Base-by-base conservation (phyloP, 2,329 filamentous ascomycete species). In the Cladosporium sp. region DNA sequence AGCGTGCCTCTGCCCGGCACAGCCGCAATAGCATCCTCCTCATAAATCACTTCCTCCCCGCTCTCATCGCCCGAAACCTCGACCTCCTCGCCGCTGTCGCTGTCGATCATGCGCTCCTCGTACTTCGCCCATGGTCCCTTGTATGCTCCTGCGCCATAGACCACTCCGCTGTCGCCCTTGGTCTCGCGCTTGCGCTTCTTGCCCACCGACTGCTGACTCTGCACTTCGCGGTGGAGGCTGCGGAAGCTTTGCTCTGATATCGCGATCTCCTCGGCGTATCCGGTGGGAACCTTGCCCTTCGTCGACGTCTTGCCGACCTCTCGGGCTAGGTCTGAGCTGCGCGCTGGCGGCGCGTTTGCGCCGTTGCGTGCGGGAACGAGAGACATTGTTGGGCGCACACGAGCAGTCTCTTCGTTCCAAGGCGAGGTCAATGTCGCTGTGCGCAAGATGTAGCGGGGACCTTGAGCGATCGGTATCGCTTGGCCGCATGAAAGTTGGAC, bases 81-180 rank as follows among this genome's bases (percentile, higher is more conserved):
- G 45, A 81, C 83, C 58, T 87, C 88, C 42, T 83, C 86, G 10
- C 74, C 73, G n/a, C 88, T 83, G 54, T 87, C 80, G 51, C 80
- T 81, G 32, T 82, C 75, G 59, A 90, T 86, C 62, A 87, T 86
- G 58, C 91, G 83, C 46, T 84, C 76, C 58, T 83, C 78, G 66
- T 95, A 95, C 67, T 80, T 84, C 8, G 93, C 95, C 95, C 95
- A 98, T 0, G 93, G 95, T 0, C 95, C 95, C 35, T 95, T 80
- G 70, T 98, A 98, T 43, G 90, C 85, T 50, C 85, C 86, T 7
- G 89, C 84, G 0, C 93, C 93, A 63, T 95, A 91, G 0, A 91
- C 86, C 37, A 96, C 79, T 14, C 84, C 83, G 40, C 89, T 82
- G 66, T 92, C 84, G 44, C 93, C 93, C 66, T 93, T 96, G 60